These are phyloP conservation scores for Suillus sp. DNA, from an alignment of 768 basidiomycete genomes.

Conservation along the genomic window DNA sequence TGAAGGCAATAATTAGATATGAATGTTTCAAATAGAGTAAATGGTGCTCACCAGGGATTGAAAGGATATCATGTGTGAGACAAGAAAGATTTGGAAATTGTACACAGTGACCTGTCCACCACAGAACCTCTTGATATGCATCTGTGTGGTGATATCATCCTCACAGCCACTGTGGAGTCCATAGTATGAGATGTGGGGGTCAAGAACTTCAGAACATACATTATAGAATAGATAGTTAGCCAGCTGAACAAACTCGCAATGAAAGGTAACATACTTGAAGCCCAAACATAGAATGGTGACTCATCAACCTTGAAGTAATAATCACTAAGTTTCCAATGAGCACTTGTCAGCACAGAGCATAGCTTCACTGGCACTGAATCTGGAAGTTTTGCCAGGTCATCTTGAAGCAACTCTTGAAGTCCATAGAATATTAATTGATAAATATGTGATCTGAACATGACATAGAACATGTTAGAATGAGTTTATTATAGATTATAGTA, in stretches of 20 bases:
- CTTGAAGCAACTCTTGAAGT: neutral
- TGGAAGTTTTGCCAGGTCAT: neutral
- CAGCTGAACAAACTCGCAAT: neutral
- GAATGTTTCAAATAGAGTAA: neutral
- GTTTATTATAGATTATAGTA: neutral
- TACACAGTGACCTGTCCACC: too few species aligned
- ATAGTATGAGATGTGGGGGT: neutral
- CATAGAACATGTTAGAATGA: neutral
- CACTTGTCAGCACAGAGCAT: neutral
- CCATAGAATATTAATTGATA: neutral
- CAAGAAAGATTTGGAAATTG: too few species aligned
- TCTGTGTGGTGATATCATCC: neutral
- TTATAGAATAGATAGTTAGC: neutral
- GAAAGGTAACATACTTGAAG: neutral
- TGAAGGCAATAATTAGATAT: neutral
- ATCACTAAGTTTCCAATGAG: neutral
- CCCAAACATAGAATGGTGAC: neutral
- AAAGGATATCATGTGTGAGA: too few species aligned
- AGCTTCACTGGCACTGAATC: neutral
- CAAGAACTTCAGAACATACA: slow-evolving; percentile 1
- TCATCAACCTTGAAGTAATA: slow-evolving; percentile 1
- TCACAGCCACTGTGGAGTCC: neutral
- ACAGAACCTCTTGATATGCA: neutral
- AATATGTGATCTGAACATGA: neutral
- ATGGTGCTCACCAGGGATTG: neutral